Percentiles rank a stretch among this genome's conserved stretches.
These are phyloP conservation scores for Ophiocordyceps camponoti-saundersi DNA, from an alignment of 2,329 filamentous ascomycete species.

Conservation along the genomic window DNA sequence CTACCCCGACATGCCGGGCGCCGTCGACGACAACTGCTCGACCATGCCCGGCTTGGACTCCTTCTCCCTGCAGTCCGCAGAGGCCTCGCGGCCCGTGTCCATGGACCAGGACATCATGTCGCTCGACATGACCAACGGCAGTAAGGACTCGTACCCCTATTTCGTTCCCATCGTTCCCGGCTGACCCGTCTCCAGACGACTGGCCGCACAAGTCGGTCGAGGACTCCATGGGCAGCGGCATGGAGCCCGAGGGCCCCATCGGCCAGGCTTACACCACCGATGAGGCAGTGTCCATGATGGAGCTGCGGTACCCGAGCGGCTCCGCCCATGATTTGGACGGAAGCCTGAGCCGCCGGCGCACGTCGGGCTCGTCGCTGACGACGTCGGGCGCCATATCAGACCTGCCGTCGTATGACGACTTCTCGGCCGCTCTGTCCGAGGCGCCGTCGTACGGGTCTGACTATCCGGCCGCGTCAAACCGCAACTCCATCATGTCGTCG, in stretches of 20 bases:
- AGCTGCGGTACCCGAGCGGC: constrained; percentile 36
- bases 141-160: constrained; percentile 12
- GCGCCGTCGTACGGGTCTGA: constrained; percentile 49
- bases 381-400: constrained; percentile 48
- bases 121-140: constrained; percentile 1
- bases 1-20: constrained; percentile 44
- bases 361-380: constrained; percentile 59
- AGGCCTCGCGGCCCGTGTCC: constrained; percentile 34
- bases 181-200: constrained; percentile 1
- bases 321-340: constrained; percentile 34
- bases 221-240: constrained; percentile 33
- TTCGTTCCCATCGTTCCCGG: not conserved
- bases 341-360: constrained; percentile 38
- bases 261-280: constrained; percentile 46
- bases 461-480: constrained; percentile 49
- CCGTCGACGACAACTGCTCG: constrained; percentile 33
- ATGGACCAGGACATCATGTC: constrained; percentile 31
- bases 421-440: constrained; percentile 48
- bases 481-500: constrained; percentile 53
- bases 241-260: constrained; percentile 42
- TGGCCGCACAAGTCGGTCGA: constrained; percentile 40
- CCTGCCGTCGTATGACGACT: constrained; percentile 55
- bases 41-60: constrained; percentile 40
- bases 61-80: constrained; percentile 29
- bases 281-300: constrained; percentile 44